These are phyloP conservation scores for Talaromyces funiculosus DNA, from an alignment of 2,329 filamentous ascomycete genomes.

Conservation along the genomic window DNA sequence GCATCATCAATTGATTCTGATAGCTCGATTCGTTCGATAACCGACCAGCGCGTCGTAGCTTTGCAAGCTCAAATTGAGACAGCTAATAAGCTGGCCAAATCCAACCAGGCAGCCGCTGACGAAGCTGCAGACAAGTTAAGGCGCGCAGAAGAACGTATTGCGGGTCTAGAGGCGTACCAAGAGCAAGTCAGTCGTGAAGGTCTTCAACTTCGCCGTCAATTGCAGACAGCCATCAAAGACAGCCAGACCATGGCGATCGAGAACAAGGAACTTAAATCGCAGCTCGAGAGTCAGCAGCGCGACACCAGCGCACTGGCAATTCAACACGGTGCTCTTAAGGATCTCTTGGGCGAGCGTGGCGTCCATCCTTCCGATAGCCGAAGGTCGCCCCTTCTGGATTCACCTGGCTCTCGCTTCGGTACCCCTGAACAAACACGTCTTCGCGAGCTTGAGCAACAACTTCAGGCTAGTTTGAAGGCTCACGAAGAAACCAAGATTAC, in stretches of 20 bases:
- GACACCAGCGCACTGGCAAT: conserved; percentile 91
- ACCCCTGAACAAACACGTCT: conserved; percentile 74
- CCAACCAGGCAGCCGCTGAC: conserved; percentile 86
- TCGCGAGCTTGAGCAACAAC: conserved; percentile 80
- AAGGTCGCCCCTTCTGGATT: conserved; percentile 66
- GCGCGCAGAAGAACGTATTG: conserved; percentile 91
- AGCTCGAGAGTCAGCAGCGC: conserved; percentile 77
- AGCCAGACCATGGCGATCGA: conserved; percentile 73
- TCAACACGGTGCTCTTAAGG: conserved; percentile 88
- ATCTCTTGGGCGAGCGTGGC: conserved; percentile 82
- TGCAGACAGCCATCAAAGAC: conserved; percentile 79
- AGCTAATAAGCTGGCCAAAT: conserved; percentile 74
- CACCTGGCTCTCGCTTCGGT: conserved; percentile 67
- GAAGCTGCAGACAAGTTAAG: conserved; percentile 80
- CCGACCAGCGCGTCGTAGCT: conserved; percentile 57
- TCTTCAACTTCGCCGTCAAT: conserved; percentile 78
- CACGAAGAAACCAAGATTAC: conserved; percentile 79
- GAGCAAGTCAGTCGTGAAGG: conserved; percentile 94
- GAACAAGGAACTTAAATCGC: conserved; percentile 75
- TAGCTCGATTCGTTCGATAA: conserved; percentile 30
- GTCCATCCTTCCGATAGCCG: conserved; percentile 67
- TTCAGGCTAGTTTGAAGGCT: conserved; percentile 67
- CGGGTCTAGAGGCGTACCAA: conserved; percentile 92
- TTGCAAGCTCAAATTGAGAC: conserved; percentile 74
- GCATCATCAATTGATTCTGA: conserved; percentile 46